phyloP scores from a whole-genome alignment of 805 yeast genomes.

The Candida peoriensis region DNA sequence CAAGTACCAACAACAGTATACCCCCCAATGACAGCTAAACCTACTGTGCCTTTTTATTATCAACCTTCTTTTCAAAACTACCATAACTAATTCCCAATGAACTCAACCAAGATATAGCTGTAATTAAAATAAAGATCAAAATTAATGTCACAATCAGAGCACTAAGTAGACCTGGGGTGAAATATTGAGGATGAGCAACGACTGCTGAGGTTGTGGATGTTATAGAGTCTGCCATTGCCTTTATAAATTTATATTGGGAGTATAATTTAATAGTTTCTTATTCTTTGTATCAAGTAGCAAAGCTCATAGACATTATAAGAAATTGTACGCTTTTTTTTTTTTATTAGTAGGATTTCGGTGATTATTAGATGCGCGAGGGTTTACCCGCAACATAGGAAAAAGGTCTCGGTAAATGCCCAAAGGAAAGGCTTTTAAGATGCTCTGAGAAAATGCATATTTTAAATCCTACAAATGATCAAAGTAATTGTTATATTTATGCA shows the following conservation, averaged over 20 bases:
- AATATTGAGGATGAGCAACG: constrained; percentile 39
- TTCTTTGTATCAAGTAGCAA: too few species aligned
- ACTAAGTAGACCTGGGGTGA: constrained; percentile 80
- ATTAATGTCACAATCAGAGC: constrained; percentile 60
- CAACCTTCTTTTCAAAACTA: constrained; percentile 67
- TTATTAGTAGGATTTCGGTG: neutral
- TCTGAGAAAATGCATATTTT: too few species aligned
- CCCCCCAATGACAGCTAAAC: neutral
- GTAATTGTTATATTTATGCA: too few species aligned
- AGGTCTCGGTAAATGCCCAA: neutral
- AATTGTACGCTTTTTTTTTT: neutral
- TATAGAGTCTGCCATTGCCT: neutral
- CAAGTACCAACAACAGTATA: neutral
- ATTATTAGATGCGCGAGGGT: constrained; percentile 1
- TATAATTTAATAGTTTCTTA: too few species aligned
- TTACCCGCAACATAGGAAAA: neutral
- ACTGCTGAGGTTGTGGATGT: constrained; percentile 21
- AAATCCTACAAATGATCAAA: too few species aligned
- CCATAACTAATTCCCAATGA: constrained; percentile 73
- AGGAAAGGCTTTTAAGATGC: too few species aligned
- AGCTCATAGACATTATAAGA: too few species aligned
- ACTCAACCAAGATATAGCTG: constrained; percentile 68
- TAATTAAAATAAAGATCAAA: constrained; percentile 48
- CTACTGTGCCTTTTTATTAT: constrained; percentile 10
- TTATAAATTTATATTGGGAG: too few species aligned